phyloP scores from a whole-genome alignment of 169 alveolate species.

The Cryptosporidium tyzzeri region DNA sequence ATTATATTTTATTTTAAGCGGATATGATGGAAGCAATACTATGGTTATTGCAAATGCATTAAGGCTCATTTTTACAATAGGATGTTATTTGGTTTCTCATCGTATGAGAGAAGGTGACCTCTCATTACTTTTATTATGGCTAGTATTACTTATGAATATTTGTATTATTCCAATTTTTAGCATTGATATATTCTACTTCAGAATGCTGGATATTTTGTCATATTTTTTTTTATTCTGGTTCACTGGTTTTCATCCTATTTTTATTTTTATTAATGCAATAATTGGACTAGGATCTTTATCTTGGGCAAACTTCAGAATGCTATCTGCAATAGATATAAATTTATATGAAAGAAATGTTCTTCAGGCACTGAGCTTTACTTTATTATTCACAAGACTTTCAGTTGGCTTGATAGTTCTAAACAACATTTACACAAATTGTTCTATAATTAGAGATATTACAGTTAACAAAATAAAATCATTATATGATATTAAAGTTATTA shows the following conservation, averaged over 20 bases:
- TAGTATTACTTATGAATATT: constrained; percentile 60
- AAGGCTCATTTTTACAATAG: constrained; percentile 65
- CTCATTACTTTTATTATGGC: constrained; percentile 44
- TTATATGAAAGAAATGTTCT: constrained; percentile 22
- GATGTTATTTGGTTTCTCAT: constrained; percentile 69
- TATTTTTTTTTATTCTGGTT: constrained; percentile 68
- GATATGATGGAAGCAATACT: constrained; percentile 66
- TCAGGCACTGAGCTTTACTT: constrained; percentile 22
- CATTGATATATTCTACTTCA: constrained; percentile 37
- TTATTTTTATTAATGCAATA: constrained; percentile 25
- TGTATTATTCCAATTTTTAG: constrained; percentile 58
- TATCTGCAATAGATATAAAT: constrained; percentile 11
- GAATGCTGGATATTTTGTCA: constrained; percentile 42
- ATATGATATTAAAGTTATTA: constrained; percentile 44
- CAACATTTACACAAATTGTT: constrained; percentile 51
- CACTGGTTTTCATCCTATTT: constrained; percentile 73
- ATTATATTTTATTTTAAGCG: constrained; percentile 67
- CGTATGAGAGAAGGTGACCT: constrained; percentile 49
- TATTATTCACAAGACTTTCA: constrained; percentile 52
- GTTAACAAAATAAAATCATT: constrained; percentile 36
- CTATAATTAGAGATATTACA: constrained; percentile 64
- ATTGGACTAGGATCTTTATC: constrained; percentile 31
- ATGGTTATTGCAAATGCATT: constrained; percentile 69
- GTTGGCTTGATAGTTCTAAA: constrained; percentile 42
- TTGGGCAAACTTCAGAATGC: constrained; percentile 62